Base-by-base conservation (phyloP, 192 early-diverging fungal species). In the Bifiguratus adelaidae region DNA sequence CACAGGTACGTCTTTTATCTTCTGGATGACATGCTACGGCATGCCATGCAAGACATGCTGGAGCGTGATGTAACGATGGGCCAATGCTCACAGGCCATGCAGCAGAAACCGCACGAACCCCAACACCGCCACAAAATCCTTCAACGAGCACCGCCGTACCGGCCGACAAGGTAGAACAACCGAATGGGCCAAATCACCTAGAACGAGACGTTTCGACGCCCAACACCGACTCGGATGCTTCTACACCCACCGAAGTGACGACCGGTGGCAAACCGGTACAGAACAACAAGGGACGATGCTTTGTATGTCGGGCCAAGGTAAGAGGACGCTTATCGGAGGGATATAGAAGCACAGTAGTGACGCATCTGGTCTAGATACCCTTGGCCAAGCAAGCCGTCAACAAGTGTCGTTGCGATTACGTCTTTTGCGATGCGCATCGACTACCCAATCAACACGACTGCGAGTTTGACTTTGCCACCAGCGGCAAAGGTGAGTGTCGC, bases 331-430 rank as follows among this genome's bases (percentile, higher is more conserved):
- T 15, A 20, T 38, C 16, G 37, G 22, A 33, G 32, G 27, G 34
- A 20, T 24, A 25, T 3, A 48, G 12, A 42, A n/a, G n/a, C 18
- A 28, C 19, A 5, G 18, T 19, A 36, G 22, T 19, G 26, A 26
- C 15, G 0, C 25, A 13, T 15, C 20, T 38, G 4, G 24, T 21
- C 27, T 58, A 74, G 68, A 73, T 88, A 26, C 83, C 81, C 44
- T 72, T 85, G 13, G 78, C 80, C 24, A 85, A 88, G 54, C 82
- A 88, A 58, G 70, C 76, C 11, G 80, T 75, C 41, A 88, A 85
- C 68, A 82, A 76, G 50, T 88, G 85, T 56, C 70, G 82, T 37
- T 88, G 85, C 61, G 72, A 77, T 44, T 81, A 78, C 45, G 70
- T 84, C 18, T 88, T 78, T 52, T 88, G 85, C 56, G 83, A 85